A percentile compares a stretch with the other conserved stretches of the same genome.
phyloP scores from a whole-genome alignment of 225 moss, liverwort and hornwort species.

The Polytrichum formosum region DNA sequence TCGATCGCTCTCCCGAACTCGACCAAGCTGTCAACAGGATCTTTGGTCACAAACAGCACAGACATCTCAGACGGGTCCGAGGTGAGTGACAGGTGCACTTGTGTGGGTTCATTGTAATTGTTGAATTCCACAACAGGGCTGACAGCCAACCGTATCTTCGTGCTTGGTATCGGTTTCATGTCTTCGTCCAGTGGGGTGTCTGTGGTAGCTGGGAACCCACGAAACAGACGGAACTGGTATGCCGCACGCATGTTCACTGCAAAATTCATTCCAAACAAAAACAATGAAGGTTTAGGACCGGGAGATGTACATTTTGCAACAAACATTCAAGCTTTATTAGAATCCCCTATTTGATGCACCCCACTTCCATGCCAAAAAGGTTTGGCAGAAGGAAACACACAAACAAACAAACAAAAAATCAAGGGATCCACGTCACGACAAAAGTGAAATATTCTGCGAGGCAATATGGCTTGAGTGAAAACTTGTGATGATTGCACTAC shows the following conservation, averaged over 20 bases:
- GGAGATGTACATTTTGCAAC: too few species aligned
- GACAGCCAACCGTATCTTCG: constrained; percentile 17
- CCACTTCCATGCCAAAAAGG: too few species aligned
- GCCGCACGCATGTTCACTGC: constrained; percentile 13
- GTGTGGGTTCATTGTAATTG: constrained; percentile 51
- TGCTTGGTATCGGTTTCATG: constrained; percentile 17
- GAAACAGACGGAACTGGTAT: constrained; percentile 5
- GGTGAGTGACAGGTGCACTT: constrained; percentile 51
- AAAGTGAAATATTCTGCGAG: too few species aligned
- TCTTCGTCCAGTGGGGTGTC: constrained; percentile 11
- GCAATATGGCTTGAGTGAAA: too few species aligned
- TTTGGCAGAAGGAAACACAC: too few species aligned
- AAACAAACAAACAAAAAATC: too few species aligned
- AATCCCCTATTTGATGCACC: too few species aligned
- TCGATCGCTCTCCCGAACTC: constrained; percentile 24
- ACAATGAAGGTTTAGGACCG: too few species aligned
- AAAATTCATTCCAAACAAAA: too few species aligned
- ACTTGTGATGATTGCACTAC: too few species aligned
- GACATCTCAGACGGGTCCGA: constrained; percentile 34
- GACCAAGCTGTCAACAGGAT: constrained; percentile 17
- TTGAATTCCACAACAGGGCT: constrained; percentile 25
- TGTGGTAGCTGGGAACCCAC: neutral
- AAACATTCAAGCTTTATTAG: too few species aligned
- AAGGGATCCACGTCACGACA: too few species aligned
- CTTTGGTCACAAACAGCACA: constrained; percentile 52